These are phyloP conservation scores for Dendrothele bispora DNA, from an alignment of 768 basidiomycete species.

Conservation along the genomic window DNA sequence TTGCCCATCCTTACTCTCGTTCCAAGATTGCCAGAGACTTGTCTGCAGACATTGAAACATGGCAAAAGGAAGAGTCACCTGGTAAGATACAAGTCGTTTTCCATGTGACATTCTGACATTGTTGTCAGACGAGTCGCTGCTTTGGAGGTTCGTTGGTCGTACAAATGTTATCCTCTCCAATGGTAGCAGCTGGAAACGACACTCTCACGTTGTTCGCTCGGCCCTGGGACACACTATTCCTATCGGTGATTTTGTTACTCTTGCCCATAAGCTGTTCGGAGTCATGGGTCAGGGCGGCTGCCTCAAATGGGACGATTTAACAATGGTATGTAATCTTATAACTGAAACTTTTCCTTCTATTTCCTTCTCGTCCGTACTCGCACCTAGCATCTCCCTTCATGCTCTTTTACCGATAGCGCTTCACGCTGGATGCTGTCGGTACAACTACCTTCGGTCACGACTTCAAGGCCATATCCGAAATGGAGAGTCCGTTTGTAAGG, in stretches of 20 bases:
- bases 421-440: constrained; percentile 37
- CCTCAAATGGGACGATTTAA: constrained; percentile 25
- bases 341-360: too few species aligned
- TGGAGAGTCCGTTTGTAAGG: constrained; percentile 32
- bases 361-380: too few species aligned
- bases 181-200: constrained; percentile 36
- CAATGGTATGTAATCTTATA: constrained; percentile 16
- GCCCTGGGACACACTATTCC: constrained; percentile 34
- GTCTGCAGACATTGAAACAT: constrained; percentile 14
- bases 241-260: constrained; percentile 28
- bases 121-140: constrained; percentile 32
- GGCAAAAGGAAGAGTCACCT: constrained; percentile 14
- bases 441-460: constrained; percentile 36
- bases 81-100: constrained; percentile 13
- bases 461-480: constrained; percentile 31
- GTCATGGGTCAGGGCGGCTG: constrained; percentile 29
- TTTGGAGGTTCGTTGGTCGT: constrained; percentile 33
- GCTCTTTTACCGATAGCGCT: constrained; percentile 18
- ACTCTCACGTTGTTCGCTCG: constrained; percentile 32
- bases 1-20: too few species aligned
- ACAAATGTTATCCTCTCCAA: constrained; percentile 39
- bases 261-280: constrained; percentile 31
- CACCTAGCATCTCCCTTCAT: not conserved
- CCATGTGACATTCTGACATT: constrained; percentile 21
- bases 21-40: constrained; percentile 12